These are phyloP conservation scores for Talaromyces sp. DNA, from an alignment of 2,329 filamentous ascomycete species.

Conservation along the genomic window DNA sequence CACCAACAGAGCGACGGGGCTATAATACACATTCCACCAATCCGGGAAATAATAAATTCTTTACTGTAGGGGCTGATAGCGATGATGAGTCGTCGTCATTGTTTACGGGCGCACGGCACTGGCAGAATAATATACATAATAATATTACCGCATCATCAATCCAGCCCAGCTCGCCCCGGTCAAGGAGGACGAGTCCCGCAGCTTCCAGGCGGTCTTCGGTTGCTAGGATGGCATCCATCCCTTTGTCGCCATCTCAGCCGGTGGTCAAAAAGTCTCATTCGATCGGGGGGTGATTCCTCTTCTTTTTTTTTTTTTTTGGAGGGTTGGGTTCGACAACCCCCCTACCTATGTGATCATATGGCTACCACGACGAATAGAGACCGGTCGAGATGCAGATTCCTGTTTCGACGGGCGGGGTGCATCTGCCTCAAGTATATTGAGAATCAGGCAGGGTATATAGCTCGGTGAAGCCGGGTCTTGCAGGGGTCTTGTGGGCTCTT, in stretches of 20 bases:
- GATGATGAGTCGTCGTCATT: slow-evolving; percentile 9
- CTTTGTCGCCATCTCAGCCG: not conserved
- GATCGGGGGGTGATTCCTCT: not conserved
- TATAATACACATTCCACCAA: not conserved
- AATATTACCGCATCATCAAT: not conserved
- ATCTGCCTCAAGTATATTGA: not conserved
- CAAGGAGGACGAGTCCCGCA: slow-evolving; percentile 6
- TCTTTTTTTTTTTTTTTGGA: not conserved
- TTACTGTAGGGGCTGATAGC: slow-evolving; percentile 7
- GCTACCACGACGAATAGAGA: not conserved
- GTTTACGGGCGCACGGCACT: not conserved
- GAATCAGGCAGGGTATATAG: not conserved
- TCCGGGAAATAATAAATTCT: not conserved
- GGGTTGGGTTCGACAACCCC: no score
- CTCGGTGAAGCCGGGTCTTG: not conserved
- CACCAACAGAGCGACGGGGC: not conserved
- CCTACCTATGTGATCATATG: not conserved
- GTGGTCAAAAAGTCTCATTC: not conserved
- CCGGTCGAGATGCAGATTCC: not conserved
- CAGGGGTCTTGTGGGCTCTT: not conserved
- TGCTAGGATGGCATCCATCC: not conserved
- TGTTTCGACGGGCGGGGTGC: not conserved
- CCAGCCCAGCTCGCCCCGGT: not conserved
- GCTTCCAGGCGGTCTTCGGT: slow-evolving; percentile 12
- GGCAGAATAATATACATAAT: not conserved